Conservation (phyloP, 2,329 filamentous ascomycete genomes). For the Ceratocystis diversiconidia region DNA sequence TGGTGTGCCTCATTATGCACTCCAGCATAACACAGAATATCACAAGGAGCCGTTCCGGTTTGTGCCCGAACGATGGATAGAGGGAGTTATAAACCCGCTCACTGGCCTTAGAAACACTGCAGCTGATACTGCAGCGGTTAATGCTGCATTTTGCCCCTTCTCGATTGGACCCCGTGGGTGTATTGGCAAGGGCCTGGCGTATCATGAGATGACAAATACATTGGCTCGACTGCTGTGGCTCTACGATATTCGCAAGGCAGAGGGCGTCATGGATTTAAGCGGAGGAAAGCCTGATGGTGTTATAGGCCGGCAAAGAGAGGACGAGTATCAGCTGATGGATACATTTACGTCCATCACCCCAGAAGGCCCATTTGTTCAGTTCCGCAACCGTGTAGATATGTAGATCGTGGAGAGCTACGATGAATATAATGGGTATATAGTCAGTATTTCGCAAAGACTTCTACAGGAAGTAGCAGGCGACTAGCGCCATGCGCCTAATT, state of each 20-base stretch:
- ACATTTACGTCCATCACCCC: conserved; percentile 57
- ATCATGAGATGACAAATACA: conserved; percentile 50
- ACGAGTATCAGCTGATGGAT: conserved; percentile 57
- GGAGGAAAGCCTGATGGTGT: conserved; percentile 36
- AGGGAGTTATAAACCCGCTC: conserved; percentile 30
- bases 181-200: conserved; percentile 56
- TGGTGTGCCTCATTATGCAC: conserved; percentile 51
- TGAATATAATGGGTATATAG: too few relatives aligned
- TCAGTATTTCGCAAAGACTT: too few relatives aligned
- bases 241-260: conserved; percentile 44
- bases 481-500: too few relatives aligned
- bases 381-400: conserved; percentile 27
- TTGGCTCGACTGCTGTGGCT: conserved; percentile 46
- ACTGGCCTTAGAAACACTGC: conserved; percentile 31
- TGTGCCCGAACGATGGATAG: conserved; percentile 51
- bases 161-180: conserved; percentile 55
- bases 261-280: conserved; percentile 33
- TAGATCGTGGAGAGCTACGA: too few relatives aligned
- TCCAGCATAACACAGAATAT: conserved; percentile 52
- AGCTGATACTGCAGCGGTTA: conserved; percentile 40
- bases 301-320: conserved; percentile 37
- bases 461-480: too few relatives aligned
- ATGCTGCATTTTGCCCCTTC: conserved; percentile 62
- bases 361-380: conserved; percentile 55
- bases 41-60: conserved; percentile 46